These are phyloP conservation scores for Quercus wislizeni DNA, from an alignment of 306 rosid genomes.

Conservation along the genomic window DNA sequence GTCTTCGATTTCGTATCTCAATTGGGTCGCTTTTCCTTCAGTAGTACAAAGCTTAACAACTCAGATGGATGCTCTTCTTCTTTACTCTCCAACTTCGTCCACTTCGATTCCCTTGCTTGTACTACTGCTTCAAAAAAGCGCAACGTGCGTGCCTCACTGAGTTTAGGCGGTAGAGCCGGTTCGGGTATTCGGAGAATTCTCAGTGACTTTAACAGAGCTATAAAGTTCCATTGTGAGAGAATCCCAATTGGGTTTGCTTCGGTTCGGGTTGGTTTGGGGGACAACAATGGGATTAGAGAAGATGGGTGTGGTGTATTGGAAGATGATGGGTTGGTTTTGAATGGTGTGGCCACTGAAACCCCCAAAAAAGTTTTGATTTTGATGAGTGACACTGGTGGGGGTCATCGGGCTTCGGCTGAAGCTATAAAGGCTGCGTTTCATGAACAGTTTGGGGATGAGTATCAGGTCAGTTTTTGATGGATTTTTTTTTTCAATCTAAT, in stretches of 20 bases:
- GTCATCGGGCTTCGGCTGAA: conserved; percentile 98
- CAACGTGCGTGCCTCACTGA: conserved; percentile 42
- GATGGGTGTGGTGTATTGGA: conserved; percentile 26
- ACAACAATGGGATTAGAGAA: conserved; percentile 33
- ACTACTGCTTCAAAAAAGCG: conserved; percentile 19
- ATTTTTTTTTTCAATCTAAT: neutral
- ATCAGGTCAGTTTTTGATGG: conserved; percentile 55
- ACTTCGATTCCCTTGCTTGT: conserved; percentile 32
- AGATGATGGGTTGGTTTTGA: conserved; percentile 33
- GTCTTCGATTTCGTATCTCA: conserved; percentile 54
- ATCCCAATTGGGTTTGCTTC: conserved; percentile 85
- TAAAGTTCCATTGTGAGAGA: conserved; percentile 61
- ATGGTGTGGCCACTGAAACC: conserved; percentile 27
- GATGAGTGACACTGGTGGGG: conserved; percentile 99
- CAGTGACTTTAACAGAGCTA: conserved; percentile 56
- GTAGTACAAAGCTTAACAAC: conserved; percentile 31
- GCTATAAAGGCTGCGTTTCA: conserved; percentile 87
- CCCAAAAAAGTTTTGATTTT: conserved; percentile 81
- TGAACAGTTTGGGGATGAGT: conserved; percentile 71
- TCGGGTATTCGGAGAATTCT: conserved; percentile 40
- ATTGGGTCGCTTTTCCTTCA: conserved; percentile 47
- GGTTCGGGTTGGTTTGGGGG: conserved; percentile 32
- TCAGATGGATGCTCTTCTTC: conserved; percentile 51
- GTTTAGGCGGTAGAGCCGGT: conserved; percentile 27
- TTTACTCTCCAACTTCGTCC: conserved; percentile 37